These are phyloP conservation scores for Cladosporium velox DNA, from an alignment of 2,329 filamentous ascomycete genomes.

Conservation along the genomic window DNA sequence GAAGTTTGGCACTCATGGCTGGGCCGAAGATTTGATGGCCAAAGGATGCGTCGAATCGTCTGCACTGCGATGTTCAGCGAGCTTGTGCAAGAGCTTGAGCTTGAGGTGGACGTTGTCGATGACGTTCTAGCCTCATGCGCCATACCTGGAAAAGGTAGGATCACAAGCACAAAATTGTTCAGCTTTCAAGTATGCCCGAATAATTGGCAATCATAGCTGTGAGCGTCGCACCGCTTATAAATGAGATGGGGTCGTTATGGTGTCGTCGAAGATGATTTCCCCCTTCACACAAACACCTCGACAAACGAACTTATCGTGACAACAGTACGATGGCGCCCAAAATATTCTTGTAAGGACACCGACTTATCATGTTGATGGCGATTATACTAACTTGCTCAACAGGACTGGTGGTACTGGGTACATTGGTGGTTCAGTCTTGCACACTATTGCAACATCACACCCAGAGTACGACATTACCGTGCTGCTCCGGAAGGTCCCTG, in stretches of 20 bases:
- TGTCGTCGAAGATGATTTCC: background rate
- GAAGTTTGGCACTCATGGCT: background rate
- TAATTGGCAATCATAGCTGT: background rate
- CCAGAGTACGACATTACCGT: slow-evolving; percentile 50
- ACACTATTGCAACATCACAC: slow-evolving; percentile 47
- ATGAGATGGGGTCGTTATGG: background rate
- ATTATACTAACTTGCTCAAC: background rate
- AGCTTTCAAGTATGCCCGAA: background rate
- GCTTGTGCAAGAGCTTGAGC: background rate
- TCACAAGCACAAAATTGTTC: background rate
- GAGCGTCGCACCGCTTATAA: background rate
- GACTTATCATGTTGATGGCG: too few relatives aligned
- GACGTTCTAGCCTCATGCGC: slow-evolving; percentile 4
- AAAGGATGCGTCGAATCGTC: background rate
- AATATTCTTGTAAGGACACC: slow-evolving; percentile 8
- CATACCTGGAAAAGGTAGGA: background rate
- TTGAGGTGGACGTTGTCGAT: background rate
- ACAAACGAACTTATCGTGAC: background rate
- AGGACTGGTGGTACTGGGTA: slow-evolving; percentile 57
- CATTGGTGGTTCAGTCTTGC: slow-evolving; percentile 56
- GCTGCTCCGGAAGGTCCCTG: slow-evolving; percentile 46
- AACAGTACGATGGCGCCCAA: slow-evolving; percentile 1
- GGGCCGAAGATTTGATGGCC: background rate
- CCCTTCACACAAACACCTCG: background rate
- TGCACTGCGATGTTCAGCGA: background rate